Evolutionary conservation across 129 eudicot genomes (phyloP).

Genomic region (Escallonia herrerae): DNA sequence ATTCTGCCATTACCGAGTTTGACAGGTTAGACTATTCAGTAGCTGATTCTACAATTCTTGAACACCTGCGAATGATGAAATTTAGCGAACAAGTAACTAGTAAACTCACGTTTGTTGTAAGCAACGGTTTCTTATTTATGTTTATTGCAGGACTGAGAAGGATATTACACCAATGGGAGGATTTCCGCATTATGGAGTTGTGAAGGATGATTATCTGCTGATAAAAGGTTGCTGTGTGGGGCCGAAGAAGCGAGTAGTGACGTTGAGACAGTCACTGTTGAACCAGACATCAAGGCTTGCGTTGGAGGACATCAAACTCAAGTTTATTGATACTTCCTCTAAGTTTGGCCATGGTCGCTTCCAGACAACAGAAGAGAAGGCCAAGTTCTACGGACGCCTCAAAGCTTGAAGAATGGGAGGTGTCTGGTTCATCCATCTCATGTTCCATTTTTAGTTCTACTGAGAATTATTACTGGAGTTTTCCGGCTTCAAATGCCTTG

Average conservation of each 20-base stretch:
- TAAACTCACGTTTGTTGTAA: too few species aligned
- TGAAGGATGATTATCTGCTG: slow-evolving; percentile 56
- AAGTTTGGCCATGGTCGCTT: slow-evolving; percentile 62
- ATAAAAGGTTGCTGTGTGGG: slow-evolving; percentile 73
- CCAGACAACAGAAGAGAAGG: slow-evolving; percentile 52
- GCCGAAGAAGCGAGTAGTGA: slow-evolving; percentile 62
- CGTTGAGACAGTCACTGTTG: slow-evolving; percentile 53
- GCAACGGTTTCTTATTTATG: not conserved
- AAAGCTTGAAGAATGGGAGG: slow-evolving; percentile 25
- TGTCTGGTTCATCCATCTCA: not conserved
- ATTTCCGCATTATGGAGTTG: slow-evolving; percentile 59
- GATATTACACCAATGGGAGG: slow-evolving; percentile 70
- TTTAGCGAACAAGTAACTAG: too few species aligned
- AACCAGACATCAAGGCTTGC: slow-evolving; percentile 57
- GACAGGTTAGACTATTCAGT: slow-evolving; percentile 32
- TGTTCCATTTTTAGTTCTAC: not conserved
- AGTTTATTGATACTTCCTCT: slow-evolving; percentile 56
- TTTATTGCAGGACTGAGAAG: slow-evolving; percentile 48
- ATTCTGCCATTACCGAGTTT: slow-evolving; percentile 43
- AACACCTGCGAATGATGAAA: too few species aligned
- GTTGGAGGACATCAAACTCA: slow-evolving; percentile 55
- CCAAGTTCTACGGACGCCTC: slow-evolving; percentile 37
- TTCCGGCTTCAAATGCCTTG: too few species aligned
- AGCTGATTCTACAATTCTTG: not conserved
- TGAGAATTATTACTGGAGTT: too few species aligned